Evolutionary conservation across 345 rosid genomes (phyloP).

Genomic region (Linum trigynum): DNA sequence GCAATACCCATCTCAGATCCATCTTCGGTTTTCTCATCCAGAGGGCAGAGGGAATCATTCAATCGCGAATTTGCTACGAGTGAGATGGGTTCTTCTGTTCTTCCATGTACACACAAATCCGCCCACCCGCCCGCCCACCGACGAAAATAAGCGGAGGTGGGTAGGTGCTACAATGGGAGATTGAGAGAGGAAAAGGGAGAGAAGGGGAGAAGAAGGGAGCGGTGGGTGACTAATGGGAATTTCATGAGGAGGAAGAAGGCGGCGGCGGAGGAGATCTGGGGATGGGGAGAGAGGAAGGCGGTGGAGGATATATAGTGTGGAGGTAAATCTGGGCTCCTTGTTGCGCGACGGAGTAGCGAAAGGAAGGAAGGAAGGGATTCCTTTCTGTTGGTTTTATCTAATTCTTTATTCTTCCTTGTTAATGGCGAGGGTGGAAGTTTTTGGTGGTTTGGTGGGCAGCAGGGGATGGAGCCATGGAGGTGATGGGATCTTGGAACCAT

Average conservation of each 20-base stretch:
- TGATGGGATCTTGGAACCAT: no score
- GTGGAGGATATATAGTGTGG: no score
- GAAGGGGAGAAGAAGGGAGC: not conserved
- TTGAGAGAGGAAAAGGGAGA: conserved; percentile 9
- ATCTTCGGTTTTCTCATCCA: conserved; percentile 19
- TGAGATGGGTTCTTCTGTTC: not conserved
- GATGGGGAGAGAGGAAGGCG: not conserved
- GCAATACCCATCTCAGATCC: conserved; percentile 24
- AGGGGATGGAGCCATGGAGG: no score
- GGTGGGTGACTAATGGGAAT: conserved; percentile 11
- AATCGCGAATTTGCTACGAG: not conserved
- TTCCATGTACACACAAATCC: not conserved
- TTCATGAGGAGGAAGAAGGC: conserved; percentile 14
- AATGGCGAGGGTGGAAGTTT: no score
- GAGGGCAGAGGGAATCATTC: not conserved
- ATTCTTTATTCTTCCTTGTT: no score
- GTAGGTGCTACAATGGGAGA: conserved; percentile 14
- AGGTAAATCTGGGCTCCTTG: no score
- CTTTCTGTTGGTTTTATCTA: no score
- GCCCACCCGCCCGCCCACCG: not conserved
- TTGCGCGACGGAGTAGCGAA: not conserved
- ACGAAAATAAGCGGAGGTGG: not conserved
- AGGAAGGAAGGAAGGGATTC: no score
- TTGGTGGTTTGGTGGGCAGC: no score
- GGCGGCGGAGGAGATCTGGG: not conserved